A percentile compares a stretch with the other conserved stretches of the same genome.
phyloP scores from a whole-genome alignment of 148 eudicot species.

The Diospyros lotus region DNA sequence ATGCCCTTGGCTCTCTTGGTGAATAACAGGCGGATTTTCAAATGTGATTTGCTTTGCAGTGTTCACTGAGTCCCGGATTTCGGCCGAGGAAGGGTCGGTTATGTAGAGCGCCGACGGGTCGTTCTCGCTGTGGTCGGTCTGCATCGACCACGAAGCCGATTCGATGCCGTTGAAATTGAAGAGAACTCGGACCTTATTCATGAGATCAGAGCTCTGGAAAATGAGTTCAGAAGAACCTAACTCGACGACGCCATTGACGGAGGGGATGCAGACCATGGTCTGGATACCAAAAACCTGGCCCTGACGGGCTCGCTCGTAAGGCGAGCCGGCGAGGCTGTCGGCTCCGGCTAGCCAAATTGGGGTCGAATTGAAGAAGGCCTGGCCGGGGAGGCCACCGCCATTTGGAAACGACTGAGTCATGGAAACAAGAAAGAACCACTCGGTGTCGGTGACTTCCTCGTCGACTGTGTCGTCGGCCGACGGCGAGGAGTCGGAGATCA shows the following conservation, averaged over 20 bases:
- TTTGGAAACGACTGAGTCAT: slow-evolving; percentile 63
- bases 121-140: slow-evolving; percentile 30
- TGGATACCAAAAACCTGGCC: slow-evolving; percentile 49
- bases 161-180: slow-evolving; percentile 32
- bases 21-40: slow-evolving; percentile 27
- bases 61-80: slow-evolving; percentile 12
- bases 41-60: slow-evolving; percentile 20
- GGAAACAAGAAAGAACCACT: slow-evolving; percentile 77
- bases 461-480: slow-evolving; percentile 34
- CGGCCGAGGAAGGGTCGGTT: slow-evolving; percentile 43
- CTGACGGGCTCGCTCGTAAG: slow-evolving; percentile 55
- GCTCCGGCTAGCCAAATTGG: slow-evolving; percentile 71
- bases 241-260: slow-evolving; percentile 56
- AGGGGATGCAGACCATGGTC: slow-evolving; percentile 66
- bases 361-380: slow-evolving; percentile 27
- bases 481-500: slow-evolving; percentile 51
- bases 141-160: slow-evolving; percentile 10
- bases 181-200: slow-evolving; percentile 43
- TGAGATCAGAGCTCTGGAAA: slow-evolving; percentile 37
- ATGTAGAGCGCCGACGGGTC: slow-evolving; percentile 78
- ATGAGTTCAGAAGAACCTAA: slow-evolving; percentile 61
- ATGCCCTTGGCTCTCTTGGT: slow-evolving; percentile 30
- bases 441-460: slow-evolving; percentile 77
- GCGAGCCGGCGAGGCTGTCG: slow-evolving; percentile 30
- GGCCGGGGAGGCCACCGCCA: slow-evolving; percentile 76